Evolutionary conservation across 345 rosid species (phyloP).

Genomic region (Eucalyptus marginata): DNA sequence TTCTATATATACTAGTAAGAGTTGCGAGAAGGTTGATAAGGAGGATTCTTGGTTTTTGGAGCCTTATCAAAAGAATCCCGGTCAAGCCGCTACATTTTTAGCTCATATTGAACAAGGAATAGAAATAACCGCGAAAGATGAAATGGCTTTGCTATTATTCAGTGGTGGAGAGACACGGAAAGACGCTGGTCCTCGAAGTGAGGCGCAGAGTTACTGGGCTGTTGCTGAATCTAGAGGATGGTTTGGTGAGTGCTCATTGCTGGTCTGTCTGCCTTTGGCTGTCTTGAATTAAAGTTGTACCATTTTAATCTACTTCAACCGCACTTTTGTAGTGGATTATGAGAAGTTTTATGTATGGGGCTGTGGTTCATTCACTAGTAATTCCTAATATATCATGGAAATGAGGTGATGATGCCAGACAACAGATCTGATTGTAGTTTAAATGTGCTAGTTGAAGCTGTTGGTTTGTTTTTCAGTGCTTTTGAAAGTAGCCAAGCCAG

Average conservation of each 20-base stretch:
- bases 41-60: slow-evolving; percentile 96
- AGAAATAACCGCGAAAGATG: slow-evolving; percentile 45
- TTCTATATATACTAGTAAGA: slow-evolving; percentile 72
- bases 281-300: background rate
- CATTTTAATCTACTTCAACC: background rate
- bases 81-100: slow-evolving; percentile 85
- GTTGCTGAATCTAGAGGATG: slow-evolving; percentile 92
- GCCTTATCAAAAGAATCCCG: slow-evolving; percentile 86
- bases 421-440: background rate
- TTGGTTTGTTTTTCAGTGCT: background rate
- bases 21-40: slow-evolving; percentile 63
- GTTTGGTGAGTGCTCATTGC: slow-evolving; percentile 65
- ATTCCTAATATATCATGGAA: background rate
- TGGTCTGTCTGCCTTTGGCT: background rate
- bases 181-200: slow-evolving; percentile 94
- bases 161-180: slow-evolving; percentile 98
- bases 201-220: slow-evolving; percentile 98
- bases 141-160: slow-evolving; percentile 70
- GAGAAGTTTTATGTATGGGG: background rate
- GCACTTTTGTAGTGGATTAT: background rate
- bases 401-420: background rate
- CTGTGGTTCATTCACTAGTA: background rate
- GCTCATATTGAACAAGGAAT: slow-evolving; percentile 81
- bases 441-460: background rate
- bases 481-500: background rate